Base-by-base conservation (phyloP, 2,329 filamentous ascomycete species). In the Aspergillus aculeatus region DNA sequence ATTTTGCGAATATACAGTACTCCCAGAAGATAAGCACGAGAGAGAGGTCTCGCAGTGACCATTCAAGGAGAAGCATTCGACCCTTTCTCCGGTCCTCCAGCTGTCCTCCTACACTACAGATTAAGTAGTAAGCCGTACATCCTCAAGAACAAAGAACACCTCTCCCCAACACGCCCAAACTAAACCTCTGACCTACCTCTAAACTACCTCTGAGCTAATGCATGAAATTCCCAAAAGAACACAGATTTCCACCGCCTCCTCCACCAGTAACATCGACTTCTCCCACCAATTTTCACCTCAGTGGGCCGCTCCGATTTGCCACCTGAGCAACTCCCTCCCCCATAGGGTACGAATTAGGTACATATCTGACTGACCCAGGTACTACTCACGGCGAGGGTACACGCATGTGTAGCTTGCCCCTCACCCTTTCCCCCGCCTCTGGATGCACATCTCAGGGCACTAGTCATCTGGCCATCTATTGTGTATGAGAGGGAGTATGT, bases 211-310 rank as follows among this genome's bases (percentile, higher is more conserved):
- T 26, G 23, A 53, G 10, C 53, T 55, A 55, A 55, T 55, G 53
- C 53, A 55, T 32, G 53, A 55, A 48, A 55, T 55, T 31, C 53
- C 53, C 53, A 55, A 55, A 55, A 55, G 35, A 48, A 29, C 53
- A 55, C 53, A 47, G 44, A 47, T 41, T 31, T 47, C 32, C 32
- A 12, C 19, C 29, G 3, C 4, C 23, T 3, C 14, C 14, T 12
- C 24, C 23, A 47, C 53, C 38, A 50, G 54, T 59, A 10, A 29
- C 6, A 19, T 14, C 16, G 9, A 5, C 32, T 26, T 16, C 31
- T 19, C 16, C 47, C 16, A 44, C 23, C 31, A 48, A 47, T 55
- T 48, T 44, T 48, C 29, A 14, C 21, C 26, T 47, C 24, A 9
- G 16, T 14, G 38, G 38, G 38, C 21, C 26, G 7, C 32, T 24